Conservation (phyloP, 306 rosid species). For the Prunus kanzakura region DNA sequence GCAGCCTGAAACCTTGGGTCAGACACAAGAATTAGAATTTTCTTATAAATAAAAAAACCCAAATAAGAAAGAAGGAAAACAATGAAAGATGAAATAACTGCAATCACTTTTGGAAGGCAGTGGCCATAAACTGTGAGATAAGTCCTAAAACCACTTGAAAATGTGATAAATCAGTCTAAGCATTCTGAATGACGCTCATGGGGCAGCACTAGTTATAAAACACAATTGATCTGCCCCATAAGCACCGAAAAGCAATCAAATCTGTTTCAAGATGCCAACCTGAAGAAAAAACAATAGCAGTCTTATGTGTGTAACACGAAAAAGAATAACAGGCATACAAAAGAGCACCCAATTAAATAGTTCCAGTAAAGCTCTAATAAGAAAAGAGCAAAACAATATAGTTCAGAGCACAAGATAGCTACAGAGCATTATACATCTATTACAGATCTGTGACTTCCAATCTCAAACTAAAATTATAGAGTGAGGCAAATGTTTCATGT, state of each 20-base stretch:
- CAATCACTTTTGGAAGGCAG: not conserved
- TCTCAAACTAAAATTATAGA: too few species aligned
- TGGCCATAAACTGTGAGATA: not conserved
- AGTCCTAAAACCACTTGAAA: not conserved
- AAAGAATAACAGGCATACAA: too few species aligned
- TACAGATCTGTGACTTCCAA: too few species aligned
- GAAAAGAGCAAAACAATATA: too few species aligned
- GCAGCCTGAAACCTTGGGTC: not conserved
- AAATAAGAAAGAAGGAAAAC: not conserved
- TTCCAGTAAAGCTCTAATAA: too few species aligned
- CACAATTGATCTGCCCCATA: not conserved
- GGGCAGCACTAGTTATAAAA: not conserved
- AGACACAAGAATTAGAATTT: not conserved
- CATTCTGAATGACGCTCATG: not conserved
- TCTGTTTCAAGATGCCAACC: not conserved
- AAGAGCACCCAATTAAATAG: too few species aligned
- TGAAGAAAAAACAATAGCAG: not conserved
- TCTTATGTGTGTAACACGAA: too few species aligned
- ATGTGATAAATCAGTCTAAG: not conserved
- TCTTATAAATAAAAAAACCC: not conserved
- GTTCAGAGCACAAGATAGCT: too few species aligned
- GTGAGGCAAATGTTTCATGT: too few species aligned
- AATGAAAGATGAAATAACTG: not conserved
- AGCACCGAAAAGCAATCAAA: not conserved
- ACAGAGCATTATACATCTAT: too few species aligned